Conservation (phyloP, 2,329 filamentous ascomycete species). For the Pseudogymnoascus sp. region DNA sequence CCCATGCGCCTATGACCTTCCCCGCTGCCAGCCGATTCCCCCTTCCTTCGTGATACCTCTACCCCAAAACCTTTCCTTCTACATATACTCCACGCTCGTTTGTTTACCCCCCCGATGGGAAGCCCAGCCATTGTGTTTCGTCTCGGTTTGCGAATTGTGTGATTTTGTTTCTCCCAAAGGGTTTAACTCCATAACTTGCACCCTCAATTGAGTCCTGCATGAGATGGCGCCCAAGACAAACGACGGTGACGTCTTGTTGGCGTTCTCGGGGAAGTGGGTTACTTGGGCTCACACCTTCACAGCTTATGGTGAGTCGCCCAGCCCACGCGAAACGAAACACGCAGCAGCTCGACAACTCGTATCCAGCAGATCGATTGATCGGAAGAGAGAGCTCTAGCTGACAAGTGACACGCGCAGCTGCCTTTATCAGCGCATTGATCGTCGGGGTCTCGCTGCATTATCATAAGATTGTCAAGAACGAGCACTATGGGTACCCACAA, state of each 20-base stretch:
- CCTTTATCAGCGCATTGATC: conserved; percentile 78
- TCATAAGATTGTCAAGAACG: conserved; percentile 95
- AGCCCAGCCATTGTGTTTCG: neutral
- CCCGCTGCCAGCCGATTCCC: neutral
- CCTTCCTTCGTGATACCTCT: neutral
- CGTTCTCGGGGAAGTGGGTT: conserved; percentile 81
- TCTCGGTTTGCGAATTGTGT: neutral
- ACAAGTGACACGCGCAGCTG: conserved; percentile 41
- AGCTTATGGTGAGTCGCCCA: conserved; percentile 60
- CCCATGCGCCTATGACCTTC: neutral
- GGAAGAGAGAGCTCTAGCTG: neutral
- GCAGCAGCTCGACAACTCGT: neutral
- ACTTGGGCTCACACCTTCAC: conserved; percentile 78
- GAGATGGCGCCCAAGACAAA: conserved; percentile 49
- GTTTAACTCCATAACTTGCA: neutral
- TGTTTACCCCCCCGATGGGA: neutral
- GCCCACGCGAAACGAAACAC: conserved; percentile 2
- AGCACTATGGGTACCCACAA: conserved; percentile 87
- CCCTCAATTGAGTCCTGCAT: neutral
- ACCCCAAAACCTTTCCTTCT: neutral
- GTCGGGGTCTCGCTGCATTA: conserved; percentile 81
- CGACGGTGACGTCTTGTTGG: conserved; percentile 51
- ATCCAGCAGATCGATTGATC: neutral
- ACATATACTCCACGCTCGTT: conserved; percentile 1
- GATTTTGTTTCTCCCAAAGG: neutral